These are phyloP conservation scores for Trichoderma aggressivum DNA, from an alignment of 2,329 filamentous ascomycete species.

Conservation along the genomic window DNA sequence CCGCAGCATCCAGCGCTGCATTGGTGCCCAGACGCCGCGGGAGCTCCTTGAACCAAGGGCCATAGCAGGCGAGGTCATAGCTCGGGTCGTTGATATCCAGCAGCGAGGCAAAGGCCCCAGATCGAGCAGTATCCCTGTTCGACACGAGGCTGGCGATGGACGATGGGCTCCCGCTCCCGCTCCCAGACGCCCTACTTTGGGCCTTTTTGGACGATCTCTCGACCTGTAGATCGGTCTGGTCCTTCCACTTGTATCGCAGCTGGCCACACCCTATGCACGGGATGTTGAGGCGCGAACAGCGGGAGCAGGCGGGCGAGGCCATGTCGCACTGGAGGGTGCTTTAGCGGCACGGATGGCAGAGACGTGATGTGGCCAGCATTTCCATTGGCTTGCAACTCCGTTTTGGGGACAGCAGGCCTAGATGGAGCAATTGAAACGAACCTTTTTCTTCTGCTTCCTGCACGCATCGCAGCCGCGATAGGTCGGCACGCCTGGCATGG, in stretches of 20 bases:
- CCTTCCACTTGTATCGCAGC: conserved; percentile 48
- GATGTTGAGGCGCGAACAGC: conserved; percentile 45
- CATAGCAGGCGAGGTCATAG: conserved; percentile 47
- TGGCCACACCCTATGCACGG: conserved; percentile 45
- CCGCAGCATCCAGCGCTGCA: conserved; percentile 42
- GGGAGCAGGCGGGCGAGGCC: conserved; percentile 40
- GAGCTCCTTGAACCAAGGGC: conserved; percentile 43
- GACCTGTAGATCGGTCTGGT: conserved; percentile 24
- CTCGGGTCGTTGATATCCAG: conserved; percentile 41
- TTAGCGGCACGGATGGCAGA: neutral
- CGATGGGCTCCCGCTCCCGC: neutral
- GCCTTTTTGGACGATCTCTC: conserved; percentile 10
- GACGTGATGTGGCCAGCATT: neutral
- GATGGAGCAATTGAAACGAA: conserved; percentile 24
- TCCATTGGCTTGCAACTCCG: neutral
- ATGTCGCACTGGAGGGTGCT: conserved; percentile 42
- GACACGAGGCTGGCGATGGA: conserved; percentile 3
- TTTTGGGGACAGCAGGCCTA: neutral
- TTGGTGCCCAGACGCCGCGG: conserved; percentile 45
- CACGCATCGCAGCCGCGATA: conserved; percentile 50
- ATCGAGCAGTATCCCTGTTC: conserved; percentile 29
- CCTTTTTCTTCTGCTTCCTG: conserved; percentile 53
- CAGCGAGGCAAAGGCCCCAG: conserved; percentile 28
- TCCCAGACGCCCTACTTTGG: neutral
- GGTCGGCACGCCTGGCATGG: conserved; percentile 51